Evolutionary conservation across 2,329 filamentous ascomycete species (phyloP), one percentile per base, ranked within the genome.

Genomic region (Ophiostoma novo-ulmi): DNA sequence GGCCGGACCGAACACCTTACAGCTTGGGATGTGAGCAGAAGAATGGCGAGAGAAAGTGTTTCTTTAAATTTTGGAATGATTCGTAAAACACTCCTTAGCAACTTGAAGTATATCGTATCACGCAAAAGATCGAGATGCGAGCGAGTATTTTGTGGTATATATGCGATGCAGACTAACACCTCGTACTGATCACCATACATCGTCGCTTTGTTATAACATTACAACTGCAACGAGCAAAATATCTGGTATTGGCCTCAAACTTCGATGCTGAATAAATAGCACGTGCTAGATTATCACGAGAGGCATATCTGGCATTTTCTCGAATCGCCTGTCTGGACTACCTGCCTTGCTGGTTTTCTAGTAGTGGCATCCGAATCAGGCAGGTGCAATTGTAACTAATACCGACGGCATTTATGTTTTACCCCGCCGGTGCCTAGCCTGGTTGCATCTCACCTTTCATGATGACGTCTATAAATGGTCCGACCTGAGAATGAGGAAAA

Each of bases 401-500:
- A 58, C 52, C 11, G 52, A 58, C 52, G 52, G 52, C 52, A 13
- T 26, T 58, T 58, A 26, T 31, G 22, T 58, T 58, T 58, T 58
- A 58, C 52, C 22, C 52, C 52, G 52, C 52, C 52, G 52, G 52
- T 58, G 52, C 52, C 52, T 58, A 58, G 52, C 7, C 22, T 14
- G 22, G 10, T 26, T 10, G 22, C 52, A 26, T 58, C 52, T 58
- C 52, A 26, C 10, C 10, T 44, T 17, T 44, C n/a, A 58, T 26
- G 52, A 58, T 58, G 52, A 58, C 52, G n/a, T 58, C 52, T 58
- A 58, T 58, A 58, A 58, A 58, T 22, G 52, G n/a, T 58, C n/a
- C n/a, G 22, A 58, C 2, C 17, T 20, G 17, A 7, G 11, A 58
- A 20, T 5, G 17, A 20, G 17, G 7, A 17, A 7, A 20, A 17